A percentile compares a stretch with the other conserved stretches of the same genome.
Conservation (phyloP, 352 stramenopile species). For the Pythium rhizo-oryzae region DNA sequence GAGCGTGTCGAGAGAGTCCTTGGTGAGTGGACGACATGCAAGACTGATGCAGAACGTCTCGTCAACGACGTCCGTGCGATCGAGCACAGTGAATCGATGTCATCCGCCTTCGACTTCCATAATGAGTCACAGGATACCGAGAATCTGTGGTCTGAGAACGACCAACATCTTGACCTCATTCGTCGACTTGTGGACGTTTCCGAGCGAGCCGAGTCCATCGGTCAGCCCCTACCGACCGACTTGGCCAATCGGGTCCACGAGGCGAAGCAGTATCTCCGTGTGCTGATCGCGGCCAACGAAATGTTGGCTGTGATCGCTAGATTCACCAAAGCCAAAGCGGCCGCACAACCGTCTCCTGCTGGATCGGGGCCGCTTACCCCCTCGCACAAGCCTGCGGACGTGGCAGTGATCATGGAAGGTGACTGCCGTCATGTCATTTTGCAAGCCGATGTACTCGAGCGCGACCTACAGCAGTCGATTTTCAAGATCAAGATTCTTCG, state of each 20-base stretch:
- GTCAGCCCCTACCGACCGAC: constrained; percentile 18
- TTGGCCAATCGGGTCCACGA: constrained; percentile 8
- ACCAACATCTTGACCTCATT: constrained; percentile 20
- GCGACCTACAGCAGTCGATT: constrained; percentile 20
- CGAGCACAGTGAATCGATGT: constrained; percentile 13
- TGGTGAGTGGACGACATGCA: constrained; percentile 19
- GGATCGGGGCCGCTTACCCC: not conserved
- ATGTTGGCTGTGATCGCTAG: constrained; percentile 31
- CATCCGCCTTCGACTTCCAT: constrained; percentile 24
- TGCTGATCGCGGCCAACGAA: constrained; percentile 28
- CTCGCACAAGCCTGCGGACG: constrained; percentile 10
- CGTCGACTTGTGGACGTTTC: constrained; percentile 19
- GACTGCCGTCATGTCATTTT: constrained; percentile 28
- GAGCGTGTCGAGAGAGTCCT: constrained; percentile 24
- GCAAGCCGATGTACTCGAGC: constrained; percentile 23
- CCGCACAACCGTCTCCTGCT: not conserved
- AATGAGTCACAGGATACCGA: constrained; percentile 18
- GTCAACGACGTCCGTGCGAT: constrained; percentile 6
- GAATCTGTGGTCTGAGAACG: constrained; percentile 24
- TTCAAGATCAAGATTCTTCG: constrained; percentile 33
- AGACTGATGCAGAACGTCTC: constrained; percentile 13
- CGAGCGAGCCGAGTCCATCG: constrained; percentile 18
- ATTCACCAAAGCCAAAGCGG: constrained; percentile 27
- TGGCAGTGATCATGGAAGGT: constrained; percentile 28
- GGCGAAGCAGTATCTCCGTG: constrained; percentile 25